A percentile compares a stretch with the other conserved stretches of the same genome.
phyloP scores from a whole-genome alignment of 345 rosid species.

The Citrus trifoliata region DNA sequence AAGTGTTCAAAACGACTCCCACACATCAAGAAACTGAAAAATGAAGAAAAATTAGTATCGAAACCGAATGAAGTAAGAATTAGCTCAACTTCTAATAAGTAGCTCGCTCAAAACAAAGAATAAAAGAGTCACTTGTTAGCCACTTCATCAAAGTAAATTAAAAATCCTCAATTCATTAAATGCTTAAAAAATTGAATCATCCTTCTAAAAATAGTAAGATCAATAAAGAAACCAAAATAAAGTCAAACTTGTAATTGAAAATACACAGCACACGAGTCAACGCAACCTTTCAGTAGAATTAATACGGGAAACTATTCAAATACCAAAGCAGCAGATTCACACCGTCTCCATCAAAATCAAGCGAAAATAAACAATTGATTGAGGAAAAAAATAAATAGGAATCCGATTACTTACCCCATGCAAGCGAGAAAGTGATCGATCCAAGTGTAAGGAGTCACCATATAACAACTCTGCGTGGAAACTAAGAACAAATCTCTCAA shows the following conservation, averaged over 20 bases:
- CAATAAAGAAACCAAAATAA: neutral
- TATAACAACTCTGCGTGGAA: neutral
- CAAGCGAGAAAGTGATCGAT: conserved; percentile 50
- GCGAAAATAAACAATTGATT: neutral
- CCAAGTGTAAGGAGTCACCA: conserved; percentile 35
- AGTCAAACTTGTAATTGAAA: neutral
- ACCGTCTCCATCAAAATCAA: neutral
- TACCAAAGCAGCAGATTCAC: neutral
- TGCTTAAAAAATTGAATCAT: neutral
- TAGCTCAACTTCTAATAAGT: neutral
- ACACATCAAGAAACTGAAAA: no score
- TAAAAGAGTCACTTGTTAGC: neutral
- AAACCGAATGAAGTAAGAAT: neutral
- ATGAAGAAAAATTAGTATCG: no score
- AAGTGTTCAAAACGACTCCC: no score
- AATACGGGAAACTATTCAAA: neutral
- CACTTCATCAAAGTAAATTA: neutral
- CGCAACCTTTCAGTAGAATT: neutral
- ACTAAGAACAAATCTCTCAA: neutral
- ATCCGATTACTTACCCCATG: conserved; percentile 42
- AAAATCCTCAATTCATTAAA: neutral
- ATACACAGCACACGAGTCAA: neutral
- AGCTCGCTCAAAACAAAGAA: neutral
- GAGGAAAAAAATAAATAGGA: neutral
- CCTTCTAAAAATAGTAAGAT: neutral